phyloP scores from a whole-genome alignment of 2,329 filamentous ascomycete species.

The Trichoderma simmonsii region DNA sequence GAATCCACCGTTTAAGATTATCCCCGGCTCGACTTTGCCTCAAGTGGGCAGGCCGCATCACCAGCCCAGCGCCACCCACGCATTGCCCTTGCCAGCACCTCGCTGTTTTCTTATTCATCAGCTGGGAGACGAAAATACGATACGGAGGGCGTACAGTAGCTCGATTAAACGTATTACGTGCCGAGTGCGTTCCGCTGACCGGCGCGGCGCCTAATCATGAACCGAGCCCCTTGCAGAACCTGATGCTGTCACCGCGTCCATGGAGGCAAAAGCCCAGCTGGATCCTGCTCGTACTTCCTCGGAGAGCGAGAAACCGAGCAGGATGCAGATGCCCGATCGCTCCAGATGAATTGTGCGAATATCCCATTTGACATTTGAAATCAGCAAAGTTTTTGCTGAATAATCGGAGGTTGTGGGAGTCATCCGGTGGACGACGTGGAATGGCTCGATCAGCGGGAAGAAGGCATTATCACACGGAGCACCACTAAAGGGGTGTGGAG shows the following conservation, averaged over 20 bases:
- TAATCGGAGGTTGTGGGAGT: constrained; percentile 1
- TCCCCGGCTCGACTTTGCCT: neutral
- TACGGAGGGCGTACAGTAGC: no score
- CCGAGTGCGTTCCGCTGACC: neutral
- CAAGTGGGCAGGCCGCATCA: neutral
- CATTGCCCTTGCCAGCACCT: neutral
- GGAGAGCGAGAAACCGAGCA: neutral
- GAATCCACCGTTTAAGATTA: neutral
- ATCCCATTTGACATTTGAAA: neutral
- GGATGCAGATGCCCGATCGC: neutral
- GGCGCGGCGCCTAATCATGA: constrained; percentile 9
- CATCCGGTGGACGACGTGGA: neutral
- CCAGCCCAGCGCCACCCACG: constrained; percentile 3
- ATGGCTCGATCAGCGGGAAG: neutral
- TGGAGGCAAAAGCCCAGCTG: neutral
- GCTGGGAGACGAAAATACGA: neutral
- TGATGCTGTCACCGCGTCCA: neutral
- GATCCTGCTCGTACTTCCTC: neutral
- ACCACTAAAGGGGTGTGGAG: neutral
- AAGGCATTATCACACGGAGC: neutral
- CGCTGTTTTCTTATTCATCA: neutral
- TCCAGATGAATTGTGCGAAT: neutral
- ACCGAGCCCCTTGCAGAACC: neutral
- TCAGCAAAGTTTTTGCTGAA: neutral
- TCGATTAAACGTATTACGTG: neutral